Evolutionary conservation across 2,329 filamentous ascomycete genomes (phyloP).

Genomic region (Trichoderma atroviride): DNA sequence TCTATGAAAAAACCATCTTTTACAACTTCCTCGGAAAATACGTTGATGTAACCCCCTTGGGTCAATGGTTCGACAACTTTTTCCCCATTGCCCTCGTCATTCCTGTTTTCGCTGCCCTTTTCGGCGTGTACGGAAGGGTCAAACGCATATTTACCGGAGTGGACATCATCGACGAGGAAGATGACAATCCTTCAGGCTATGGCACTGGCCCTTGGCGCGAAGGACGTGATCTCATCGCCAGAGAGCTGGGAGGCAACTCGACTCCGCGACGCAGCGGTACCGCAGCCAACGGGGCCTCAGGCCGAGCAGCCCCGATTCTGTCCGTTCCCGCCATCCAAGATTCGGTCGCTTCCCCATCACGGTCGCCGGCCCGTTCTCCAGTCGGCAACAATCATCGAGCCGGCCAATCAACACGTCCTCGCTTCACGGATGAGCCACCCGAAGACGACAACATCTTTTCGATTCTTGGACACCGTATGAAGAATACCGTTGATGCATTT

Average conservation of each 20-base stretch:
- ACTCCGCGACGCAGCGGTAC: slow-evolving; percentile 54
- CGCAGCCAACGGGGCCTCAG: slow-evolving; percentile 40
- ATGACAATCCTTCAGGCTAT: slow-evolving; percentile 64
- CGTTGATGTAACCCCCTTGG: slow-evolving; percentile 81
- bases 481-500: slow-evolving; percentile 86
- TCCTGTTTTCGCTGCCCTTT: slow-evolving; percentile 81
- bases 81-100: slow-evolving; percentile 88
- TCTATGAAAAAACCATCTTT: slow-evolving; percentile 80
- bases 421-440: slow-evolving; percentile 54
- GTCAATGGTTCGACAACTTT: slow-evolving; percentile 80
- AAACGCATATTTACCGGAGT: slow-evolving; percentile 77
- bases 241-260: slow-evolving; percentile 72
- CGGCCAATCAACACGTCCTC: slow-evolving; percentile 32
- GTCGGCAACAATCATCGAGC: slow-evolving; percentile 34
- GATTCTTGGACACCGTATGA: slow-evolving; percentile 79
- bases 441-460: slow-evolving; percentile 83
- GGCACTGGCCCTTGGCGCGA: slow-evolving; percentile 88
- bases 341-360: slow-evolving; percentile 39
- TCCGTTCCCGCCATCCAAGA: slow-evolving; percentile 49
- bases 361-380: slow-evolving; percentile 47
- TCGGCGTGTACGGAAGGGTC: slow-evolving; percentile 84
- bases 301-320: slow-evolving; percentile 47
- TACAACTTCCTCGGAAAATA: slow-evolving; percentile 82
- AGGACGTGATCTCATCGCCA: slow-evolving; percentile 85
- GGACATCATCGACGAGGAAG: slow-evolving; percentile 74